Conservation (phyloP, 108 stramenopile species). For the Mediolabrus comicus region DNA sequence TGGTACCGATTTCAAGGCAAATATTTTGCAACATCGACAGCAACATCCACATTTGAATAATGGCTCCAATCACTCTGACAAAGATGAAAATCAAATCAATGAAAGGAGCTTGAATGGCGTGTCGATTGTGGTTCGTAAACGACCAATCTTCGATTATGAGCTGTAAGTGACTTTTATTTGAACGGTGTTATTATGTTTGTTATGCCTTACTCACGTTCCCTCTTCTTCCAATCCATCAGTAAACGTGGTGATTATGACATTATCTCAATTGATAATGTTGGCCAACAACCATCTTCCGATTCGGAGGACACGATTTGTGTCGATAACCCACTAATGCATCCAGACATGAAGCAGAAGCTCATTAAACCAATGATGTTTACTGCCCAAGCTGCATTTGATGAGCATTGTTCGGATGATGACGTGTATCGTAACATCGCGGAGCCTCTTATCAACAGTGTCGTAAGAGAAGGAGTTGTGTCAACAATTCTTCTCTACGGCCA, state of each 20-base stretch:
- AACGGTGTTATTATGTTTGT: too few species aligned
- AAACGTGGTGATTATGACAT: conserved; percentile 55
- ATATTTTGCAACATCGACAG: conserved; percentile 26
- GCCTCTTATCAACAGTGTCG: conserved; percentile 48
- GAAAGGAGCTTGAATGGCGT: conserved; percentile 47
- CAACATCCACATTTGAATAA: conserved; percentile 26
- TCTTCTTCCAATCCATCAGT: too few species aligned
- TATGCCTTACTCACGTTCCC: too few species aligned
- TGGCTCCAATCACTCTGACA: conserved; percentile 36
- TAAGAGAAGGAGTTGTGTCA: conserved; percentile 33
- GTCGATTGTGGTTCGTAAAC: conserved; percentile 55
- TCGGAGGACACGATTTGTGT: conserved; percentile 35
- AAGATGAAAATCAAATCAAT: conserved; percentile 27
- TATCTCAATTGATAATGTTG: conserved; percentile 43
- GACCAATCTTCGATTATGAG: conserved; percentile 66
- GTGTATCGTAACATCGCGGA: conserved; percentile 46
- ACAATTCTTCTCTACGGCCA: conserved; percentile 70
- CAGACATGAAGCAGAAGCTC: conserved; percentile 61
- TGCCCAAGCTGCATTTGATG: conserved; percentile 58
- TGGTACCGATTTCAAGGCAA: conserved; percentile 37
- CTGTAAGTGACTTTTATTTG: too few species aligned
- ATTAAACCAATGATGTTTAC: conserved; percentile 42
- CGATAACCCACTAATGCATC: conserved; percentile 61
- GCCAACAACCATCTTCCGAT: conserved; percentile 4
- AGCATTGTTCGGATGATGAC: conserved; percentile 51